These are phyloP conservation scores for Chenopodium berlandieri DNA, from an alignment of 148 eudicot genomes.

Conservation along the genomic window DNA sequence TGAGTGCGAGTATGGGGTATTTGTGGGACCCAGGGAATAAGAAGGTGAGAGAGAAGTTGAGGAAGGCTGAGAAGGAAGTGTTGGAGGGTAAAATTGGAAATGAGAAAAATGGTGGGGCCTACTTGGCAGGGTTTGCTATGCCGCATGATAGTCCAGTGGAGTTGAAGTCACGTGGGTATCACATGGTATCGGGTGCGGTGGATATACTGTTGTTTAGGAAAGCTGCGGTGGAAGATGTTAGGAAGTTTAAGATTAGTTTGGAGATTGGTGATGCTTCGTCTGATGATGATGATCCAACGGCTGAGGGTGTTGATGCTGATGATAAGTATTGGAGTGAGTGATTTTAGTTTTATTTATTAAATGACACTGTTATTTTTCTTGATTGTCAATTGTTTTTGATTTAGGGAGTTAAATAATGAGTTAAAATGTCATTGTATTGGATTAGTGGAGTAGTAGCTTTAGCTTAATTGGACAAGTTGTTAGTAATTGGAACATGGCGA, in stretches of 20 bases:
- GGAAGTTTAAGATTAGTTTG: constrained; percentile 53
- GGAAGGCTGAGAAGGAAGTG: constrained; percentile 54
- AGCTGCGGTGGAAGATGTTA: constrained; percentile 80
- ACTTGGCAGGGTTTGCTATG: constrained; percentile 76
- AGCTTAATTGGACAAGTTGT: too few relatives aligned
- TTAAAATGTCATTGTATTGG: not conserved
- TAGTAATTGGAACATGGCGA: too few relatives aligned
- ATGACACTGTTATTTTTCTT: too few relatives aligned
- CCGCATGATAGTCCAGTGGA: constrained; percentile 56
- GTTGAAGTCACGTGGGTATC: constrained; percentile 65
- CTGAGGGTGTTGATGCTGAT: constrained; percentile 37
- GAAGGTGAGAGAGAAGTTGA: constrained; percentile 68
- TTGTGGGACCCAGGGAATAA: constrained; percentile 87
- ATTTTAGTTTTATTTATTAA: not conserved
- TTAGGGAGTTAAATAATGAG: too few relatives aligned
- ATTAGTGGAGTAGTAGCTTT: not conserved
- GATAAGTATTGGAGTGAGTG: constrained; percentile 79
- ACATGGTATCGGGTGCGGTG: constrained; percentile 78
- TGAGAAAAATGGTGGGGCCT: constrained; percentile 34
- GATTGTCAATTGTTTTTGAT: too few relatives aligned
- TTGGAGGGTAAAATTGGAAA: constrained; percentile 15
- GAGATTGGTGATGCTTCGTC: not conserved
- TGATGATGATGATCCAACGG: constrained; percentile 11
- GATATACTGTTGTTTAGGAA: constrained; percentile 67
- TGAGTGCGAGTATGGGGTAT: constrained; percentile 85